A percentile compares a stretch with the other conserved stretches of the same genome.
These are phyloP conservation scores for Exophiala oligosperma DNA, from an alignment of 2,329 filamentous ascomycete genomes.

Conservation along the genomic window DNA sequence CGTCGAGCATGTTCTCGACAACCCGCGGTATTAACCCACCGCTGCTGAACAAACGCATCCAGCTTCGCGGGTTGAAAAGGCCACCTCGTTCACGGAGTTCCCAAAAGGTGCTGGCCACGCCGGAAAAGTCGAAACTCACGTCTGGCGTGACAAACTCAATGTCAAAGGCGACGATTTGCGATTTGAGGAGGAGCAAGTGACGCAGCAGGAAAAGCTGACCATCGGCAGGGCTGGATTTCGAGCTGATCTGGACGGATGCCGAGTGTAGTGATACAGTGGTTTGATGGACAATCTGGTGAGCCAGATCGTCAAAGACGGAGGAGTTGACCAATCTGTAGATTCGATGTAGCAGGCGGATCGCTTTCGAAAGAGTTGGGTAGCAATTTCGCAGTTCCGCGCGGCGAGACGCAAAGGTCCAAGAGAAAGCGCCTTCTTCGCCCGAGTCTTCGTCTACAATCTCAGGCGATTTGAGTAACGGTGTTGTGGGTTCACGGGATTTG, in stretches of 20 bases:
- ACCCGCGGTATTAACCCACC: slow-evolving; percentile 61
- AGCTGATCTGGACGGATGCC: slow-evolving; percentile 69
- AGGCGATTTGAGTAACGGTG: slow-evolving; percentile 36
- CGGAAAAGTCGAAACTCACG: slow-evolving; percentile 66
- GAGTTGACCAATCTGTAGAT: slow-evolving; percentile 71
- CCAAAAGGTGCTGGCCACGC: slow-evolving; percentile 65
- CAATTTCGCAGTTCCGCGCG: slow-evolving; percentile 21
- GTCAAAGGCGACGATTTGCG: slow-evolving; percentile 93
- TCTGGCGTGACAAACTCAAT: slow-evolving; percentile 74
- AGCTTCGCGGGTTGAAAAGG: slow-evolving; percentile 64
- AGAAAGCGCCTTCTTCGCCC: slow-evolving; percentile 31
- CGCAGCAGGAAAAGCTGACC: slow-evolving; percentile 90
- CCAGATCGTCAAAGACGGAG: slow-evolving; percentile 69
- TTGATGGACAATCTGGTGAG: slow-evolving; percentile 83
- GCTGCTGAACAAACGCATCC: slow-evolving; percentile 59
- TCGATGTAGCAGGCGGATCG: slow-evolving; percentile 67
- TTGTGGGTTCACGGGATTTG: slow-evolving; percentile 34
- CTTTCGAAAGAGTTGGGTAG: slow-evolving; percentile 66
- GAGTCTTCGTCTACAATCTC: slow-evolving; percentile 54
- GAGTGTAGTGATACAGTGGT: slow-evolving; percentile 80
- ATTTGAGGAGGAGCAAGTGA: slow-evolving; percentile 91
- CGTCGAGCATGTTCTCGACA: slow-evolving; percentile 70
- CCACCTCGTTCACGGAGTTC: slow-evolving; percentile 65
- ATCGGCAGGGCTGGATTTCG: slow-evolving; percentile 57
- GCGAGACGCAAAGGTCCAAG: slow-evolving; percentile 24